phyloP scores from a whole-genome alignment of 148 eudicot species.

The Persicaria maculosa region DNA sequence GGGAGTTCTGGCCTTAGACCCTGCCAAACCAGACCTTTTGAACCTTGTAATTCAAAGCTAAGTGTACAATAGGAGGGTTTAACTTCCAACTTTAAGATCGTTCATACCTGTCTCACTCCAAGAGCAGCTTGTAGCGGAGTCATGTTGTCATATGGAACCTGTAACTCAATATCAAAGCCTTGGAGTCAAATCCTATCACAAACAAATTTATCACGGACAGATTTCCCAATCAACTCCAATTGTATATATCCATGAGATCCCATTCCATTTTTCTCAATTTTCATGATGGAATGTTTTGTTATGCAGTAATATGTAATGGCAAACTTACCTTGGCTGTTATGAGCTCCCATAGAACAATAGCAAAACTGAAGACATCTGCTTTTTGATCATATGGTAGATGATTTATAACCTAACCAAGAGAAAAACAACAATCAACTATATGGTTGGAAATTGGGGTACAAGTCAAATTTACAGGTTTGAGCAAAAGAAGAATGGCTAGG shows the following conservation, averaged over 20 bases:
- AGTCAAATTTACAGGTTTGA: not conserved
- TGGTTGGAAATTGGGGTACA: not conserved
- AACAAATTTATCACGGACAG: not conserved
- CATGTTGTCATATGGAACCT: constrained; percentile 91
- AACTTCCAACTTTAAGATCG: not conserved
- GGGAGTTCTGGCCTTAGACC: constrained; percentile 87
- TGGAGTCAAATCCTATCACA: not conserved
- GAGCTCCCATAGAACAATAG: constrained; percentile 94
- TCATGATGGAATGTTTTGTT: not conserved
- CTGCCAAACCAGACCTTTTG: constrained; percentile 19
- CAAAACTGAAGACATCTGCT: constrained; percentile 92
- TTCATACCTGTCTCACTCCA: constrained; percentile 87
- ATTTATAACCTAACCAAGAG: constrained; percentile 58
- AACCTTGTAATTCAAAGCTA: too few species aligned
- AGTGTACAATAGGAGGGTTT: too few species aligned
- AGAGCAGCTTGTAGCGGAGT: constrained; percentile 94
- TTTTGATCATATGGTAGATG: constrained; percentile 93
- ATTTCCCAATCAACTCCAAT: too few species aligned
- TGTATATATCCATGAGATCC: too few species aligned
- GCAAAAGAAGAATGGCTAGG: not conserved
- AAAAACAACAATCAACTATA: not conserved
- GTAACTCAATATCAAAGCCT: constrained; percentile 16
- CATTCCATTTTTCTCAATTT: not conserved
- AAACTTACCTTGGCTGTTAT: constrained; percentile 68
- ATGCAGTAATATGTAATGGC: not conserved